Percentiles rank a stretch among this genome's conserved stretches.
phyloP scores from a whole-genome alignment of 2,329 filamentous ascomycete genomes.

The Pyrenophora graminea region DNA sequence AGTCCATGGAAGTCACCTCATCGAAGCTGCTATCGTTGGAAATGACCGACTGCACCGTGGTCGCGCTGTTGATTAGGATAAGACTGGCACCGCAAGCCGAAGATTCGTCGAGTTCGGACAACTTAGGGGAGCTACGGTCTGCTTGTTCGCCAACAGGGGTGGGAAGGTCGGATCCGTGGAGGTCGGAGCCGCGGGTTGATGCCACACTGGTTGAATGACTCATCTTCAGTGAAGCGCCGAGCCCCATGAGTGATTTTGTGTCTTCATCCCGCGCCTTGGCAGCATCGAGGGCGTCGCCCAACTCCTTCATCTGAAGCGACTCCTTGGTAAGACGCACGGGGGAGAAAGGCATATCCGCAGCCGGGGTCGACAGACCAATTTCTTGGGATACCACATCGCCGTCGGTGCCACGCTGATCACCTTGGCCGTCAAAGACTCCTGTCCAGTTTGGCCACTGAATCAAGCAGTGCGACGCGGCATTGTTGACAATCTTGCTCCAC shows the following conservation, averaged over 20 bases:
- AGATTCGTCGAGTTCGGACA: slow-evolving; percentile 78
- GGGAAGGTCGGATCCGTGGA: slow-evolving; percentile 14
- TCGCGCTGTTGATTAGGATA: slow-evolving; percentile 77
- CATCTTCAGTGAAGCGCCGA: not conserved
- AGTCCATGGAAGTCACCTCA: slow-evolving; percentile 2
- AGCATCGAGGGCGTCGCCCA: slow-evolving; percentile 9
- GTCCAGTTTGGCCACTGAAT: slow-evolving; percentile 35
- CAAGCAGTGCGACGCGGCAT: slow-evolving; percentile 23
- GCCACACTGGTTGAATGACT: not conserved
- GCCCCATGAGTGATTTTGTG: not conserved
- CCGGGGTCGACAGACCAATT: slow-evolving; percentile 15
- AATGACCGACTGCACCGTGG: slow-evolving; percentile 5
- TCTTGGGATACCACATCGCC: slow-evolving; percentile 21
- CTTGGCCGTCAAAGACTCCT: slow-evolving; percentile 29
- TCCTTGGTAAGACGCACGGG: slow-evolving; percentile 12
- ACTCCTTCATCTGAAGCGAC: slow-evolving; percentile 9
- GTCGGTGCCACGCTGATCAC: slow-evolving; percentile 21
- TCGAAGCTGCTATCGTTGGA: slow-evolving; percentile 22
- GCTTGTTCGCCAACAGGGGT: slow-evolving; percentile 42
- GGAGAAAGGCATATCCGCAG: slow-evolving; percentile 1
- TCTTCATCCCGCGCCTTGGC: not conserved
- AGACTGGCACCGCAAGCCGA: slow-evolving; percentile 90
- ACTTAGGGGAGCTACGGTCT: not conserved
- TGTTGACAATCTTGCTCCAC: slow-evolving; percentile 24
- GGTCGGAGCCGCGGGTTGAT: slow-evolving; percentile 20